Evolutionary conservation across 1,284 basidiomycete genomes (phyloP), one percentile per base, ranked within the genome.

Genomic region (Mycena citricolor): DNA sequence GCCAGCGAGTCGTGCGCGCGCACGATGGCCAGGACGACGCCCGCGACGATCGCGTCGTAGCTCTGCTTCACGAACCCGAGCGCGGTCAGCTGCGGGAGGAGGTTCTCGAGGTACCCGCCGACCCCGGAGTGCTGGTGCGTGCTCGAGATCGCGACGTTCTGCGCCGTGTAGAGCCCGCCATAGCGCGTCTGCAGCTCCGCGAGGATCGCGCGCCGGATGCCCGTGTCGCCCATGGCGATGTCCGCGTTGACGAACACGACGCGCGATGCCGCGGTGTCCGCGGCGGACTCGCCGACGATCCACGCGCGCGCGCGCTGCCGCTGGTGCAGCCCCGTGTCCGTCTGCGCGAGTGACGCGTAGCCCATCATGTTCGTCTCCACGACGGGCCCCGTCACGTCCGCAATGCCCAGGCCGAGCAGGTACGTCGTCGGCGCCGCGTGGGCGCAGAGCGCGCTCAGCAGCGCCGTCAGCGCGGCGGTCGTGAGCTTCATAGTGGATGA

Each of bases 51-150:
- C 2, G 85, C 86, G 47, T 81, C 74, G 28, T 83, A 84, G 1
- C 81, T 77, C 60, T 81, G 71, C 41, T 74, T 74, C 48, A 90
- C 82, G 56, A 88, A 87, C 13, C 89, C 89, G 4, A 86, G 70
- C 5, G 84, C 74, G 2, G 86, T 89, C 30, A 90, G 52, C 56
- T 90, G 86, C 7, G 48, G 47, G 5, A 49, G 44, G 12, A 53
- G 34, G 28, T 53, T 50, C 31, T 54, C 52, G 20, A 50, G 42
- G 63, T 87, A 91, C 0, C 88, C 87, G 23, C 85, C 88, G 16
- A 88, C 86, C 14, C 87, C 88, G 1, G 83, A 71, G 62, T 91
- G 89, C 51, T 63, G 49, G 60, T 92, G 89, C 0, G 89, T 91
- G 33, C 83, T 80, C 17, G 83, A 79, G 48, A 89, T 79, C 1